These are phyloP conservation scores for Porphyra umbilicalis DNA, from an alignment of 31 red algal genomes.

Conservation along the genomic window DNA sequence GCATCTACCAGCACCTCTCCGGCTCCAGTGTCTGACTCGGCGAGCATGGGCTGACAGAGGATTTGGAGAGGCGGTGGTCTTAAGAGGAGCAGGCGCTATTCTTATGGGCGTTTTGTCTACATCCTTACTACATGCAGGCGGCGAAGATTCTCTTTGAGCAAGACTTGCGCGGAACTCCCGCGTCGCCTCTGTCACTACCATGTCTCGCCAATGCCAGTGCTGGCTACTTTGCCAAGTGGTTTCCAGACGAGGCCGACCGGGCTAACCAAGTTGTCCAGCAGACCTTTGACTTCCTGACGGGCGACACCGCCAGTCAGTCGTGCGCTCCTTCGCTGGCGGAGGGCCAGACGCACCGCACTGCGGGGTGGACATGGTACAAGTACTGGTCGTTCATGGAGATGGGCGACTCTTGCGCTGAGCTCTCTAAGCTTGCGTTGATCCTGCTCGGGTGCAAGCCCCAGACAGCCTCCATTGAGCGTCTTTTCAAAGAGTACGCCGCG, in stretches of 20 bases:
- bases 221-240: background rate
- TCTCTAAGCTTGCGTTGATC: background rate
- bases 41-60: background rate
- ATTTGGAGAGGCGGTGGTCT: background rate
- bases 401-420: background rate
- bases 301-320: background rate
- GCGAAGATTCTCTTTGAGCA: background rate
- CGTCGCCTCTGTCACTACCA: background rate
- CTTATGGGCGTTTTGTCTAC: background rate
- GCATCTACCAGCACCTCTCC: background rate
- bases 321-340: background rate
- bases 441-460: background rate
- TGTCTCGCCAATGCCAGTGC: background rate
- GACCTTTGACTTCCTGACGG: background rate
- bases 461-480: background rate
- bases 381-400: background rate
- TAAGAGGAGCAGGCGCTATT: background rate
- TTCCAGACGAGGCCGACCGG: background rate
- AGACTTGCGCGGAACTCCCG: background rate
- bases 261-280: background rate
- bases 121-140: background rate
- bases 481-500: background rate
- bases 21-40: background rate
- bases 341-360: background rate
- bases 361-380: background rate